A percentile compares a stretch with the other conserved stretches of the same genome.
These are phyloP conservation scores for Mortierella sp. DNA, from an alignment of 371 early-diverging fungal species.

Conservation along the genomic window DNA sequence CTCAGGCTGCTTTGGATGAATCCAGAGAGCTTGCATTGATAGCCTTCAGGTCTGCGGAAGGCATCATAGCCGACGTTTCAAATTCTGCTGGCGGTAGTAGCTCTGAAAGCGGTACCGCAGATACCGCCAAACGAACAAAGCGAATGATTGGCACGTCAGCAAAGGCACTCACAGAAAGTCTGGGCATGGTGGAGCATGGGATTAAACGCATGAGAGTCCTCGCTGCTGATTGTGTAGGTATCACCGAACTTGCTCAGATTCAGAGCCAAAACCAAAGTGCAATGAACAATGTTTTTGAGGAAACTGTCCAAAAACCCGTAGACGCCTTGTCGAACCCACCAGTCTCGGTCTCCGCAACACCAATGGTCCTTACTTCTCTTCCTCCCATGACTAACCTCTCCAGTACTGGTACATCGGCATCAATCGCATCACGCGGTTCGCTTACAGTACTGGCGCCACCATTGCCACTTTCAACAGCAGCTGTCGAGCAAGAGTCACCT, in stretches of 20 bases:
- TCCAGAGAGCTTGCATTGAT: constrained; percentile 27
- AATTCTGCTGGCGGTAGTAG: not conserved
- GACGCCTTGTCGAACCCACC: not conserved
- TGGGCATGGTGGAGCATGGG: constrained; percentile 19
- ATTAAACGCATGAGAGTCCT: constrained; percentile 29
- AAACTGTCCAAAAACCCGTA: not conserved
- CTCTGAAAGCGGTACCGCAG: not conserved
- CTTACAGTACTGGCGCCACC: not conserved
- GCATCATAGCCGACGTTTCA: not conserved
- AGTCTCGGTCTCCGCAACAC: not conserved
- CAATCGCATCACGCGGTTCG: not conserved
- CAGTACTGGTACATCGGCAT: not conserved
- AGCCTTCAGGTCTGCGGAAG: constrained; percentile 4
- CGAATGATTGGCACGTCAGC: constrained; percentile 16
- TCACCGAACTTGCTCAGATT: constrained; percentile 23
- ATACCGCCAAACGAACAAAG: not conserved
- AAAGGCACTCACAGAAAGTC: constrained; percentile 20
- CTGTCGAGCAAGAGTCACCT: constrained; percentile 4
- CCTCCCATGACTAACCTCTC: not conserved
- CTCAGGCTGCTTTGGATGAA: constrained; percentile 39
- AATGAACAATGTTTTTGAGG: not conserved
- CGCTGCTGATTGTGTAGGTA: constrained; percentile 47
- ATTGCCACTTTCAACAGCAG: not conserved
- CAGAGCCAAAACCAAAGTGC: not conserved
- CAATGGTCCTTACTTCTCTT: not conserved